Percentiles rank a stretch among this genome's conserved stretches.
These are phyloP conservation scores for Aplosporella prunicola DNA, from an alignment of 2,329 filamentous ascomycete species.

Conservation along the genomic window DNA sequence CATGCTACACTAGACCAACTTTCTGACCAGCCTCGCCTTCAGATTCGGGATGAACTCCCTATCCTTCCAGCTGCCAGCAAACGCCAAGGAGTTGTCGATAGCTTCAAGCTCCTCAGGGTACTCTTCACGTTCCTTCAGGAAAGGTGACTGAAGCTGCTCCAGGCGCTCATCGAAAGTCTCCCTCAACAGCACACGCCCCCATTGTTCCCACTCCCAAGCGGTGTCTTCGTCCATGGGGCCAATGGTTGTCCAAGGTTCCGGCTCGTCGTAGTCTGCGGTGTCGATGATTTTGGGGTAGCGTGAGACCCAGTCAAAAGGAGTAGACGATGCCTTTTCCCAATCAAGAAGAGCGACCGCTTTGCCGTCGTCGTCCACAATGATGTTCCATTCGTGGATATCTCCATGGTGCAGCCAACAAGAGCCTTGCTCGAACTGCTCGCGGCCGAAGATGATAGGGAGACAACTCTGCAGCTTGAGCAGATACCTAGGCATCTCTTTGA, in stretches of 20 bases:
- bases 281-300: background rate
- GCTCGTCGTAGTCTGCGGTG: background rate
- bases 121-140: background rate
- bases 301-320: background rate
- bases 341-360: conserved; percentile 6
- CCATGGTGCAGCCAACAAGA: conserved; percentile 2
- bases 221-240: background rate
- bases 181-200: background rate
- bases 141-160: background rate
- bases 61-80: background rate
- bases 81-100: background rate
- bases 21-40: background rate
- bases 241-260: background rate
- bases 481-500: background rate
- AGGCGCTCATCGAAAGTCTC: background rate
- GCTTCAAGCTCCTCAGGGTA: background rate
- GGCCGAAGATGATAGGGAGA: background rate
- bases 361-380: conserved; percentile 8
- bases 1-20: too few relatives aligned
- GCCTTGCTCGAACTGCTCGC: background rate
- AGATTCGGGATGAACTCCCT: background rate
- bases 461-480: background rate
- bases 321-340: too few relatives aligned
- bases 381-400: conserved; percentile 5
- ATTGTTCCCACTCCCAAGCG: background rate